phyloP scores from a whole-genome alignment of 2,329 filamentous ascomycete genomes.

The Zalaria sp. region DNA sequence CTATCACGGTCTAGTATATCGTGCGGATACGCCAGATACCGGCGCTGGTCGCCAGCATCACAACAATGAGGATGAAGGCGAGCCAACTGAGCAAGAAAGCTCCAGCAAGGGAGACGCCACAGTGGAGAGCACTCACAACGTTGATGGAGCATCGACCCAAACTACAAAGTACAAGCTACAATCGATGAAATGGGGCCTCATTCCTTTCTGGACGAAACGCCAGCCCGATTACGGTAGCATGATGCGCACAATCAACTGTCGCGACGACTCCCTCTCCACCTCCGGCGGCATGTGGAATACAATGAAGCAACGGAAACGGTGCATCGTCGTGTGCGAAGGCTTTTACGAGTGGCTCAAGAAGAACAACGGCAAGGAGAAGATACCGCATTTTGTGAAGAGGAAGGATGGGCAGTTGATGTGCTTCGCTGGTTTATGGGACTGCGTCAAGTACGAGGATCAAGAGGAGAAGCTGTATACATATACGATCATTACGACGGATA shows the following conservation, averaged over 20 bases:
- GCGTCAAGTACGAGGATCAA: constrained; percentile 60
- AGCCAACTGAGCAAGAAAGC: constrained; percentile 8
- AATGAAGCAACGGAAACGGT: constrained; percentile 83
- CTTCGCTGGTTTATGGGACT: constrained; percentile 86
- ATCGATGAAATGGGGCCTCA: constrained; percentile 88
- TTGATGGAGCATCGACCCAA: constrained; percentile 11
- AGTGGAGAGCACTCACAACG: constrained; percentile 4
- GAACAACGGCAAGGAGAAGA: constrained; percentile 59
- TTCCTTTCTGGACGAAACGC: constrained; percentile 87
- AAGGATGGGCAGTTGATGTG: constrained; percentile 76
- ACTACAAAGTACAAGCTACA: constrained; percentile 65
- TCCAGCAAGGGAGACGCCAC: constrained; percentile 9
- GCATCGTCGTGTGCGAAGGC: constrained; percentile 75
- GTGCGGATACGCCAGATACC: constrained; percentile 53
- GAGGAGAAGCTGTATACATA: constrained; percentile 71
- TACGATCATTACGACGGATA: constrained; percentile 82
- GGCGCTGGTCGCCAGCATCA: constrained; percentile 30
- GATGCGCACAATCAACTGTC: constrained; percentile 88
- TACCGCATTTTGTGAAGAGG: constrained; percentile 72
- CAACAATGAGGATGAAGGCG: constrained; percentile 2
- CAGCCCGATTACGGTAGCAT: constrained; percentile 63
- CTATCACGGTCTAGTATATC: constrained; percentile 72
- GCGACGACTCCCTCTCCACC: constrained; percentile 68
- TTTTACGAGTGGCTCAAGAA: constrained; percentile 96
- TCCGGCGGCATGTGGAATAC: constrained; percentile 76